A percentile compares a stretch with the other conserved stretches of the same genome.
Conservation (phyloP, 345 rosid species). For the Acer yangbiense region DNA sequence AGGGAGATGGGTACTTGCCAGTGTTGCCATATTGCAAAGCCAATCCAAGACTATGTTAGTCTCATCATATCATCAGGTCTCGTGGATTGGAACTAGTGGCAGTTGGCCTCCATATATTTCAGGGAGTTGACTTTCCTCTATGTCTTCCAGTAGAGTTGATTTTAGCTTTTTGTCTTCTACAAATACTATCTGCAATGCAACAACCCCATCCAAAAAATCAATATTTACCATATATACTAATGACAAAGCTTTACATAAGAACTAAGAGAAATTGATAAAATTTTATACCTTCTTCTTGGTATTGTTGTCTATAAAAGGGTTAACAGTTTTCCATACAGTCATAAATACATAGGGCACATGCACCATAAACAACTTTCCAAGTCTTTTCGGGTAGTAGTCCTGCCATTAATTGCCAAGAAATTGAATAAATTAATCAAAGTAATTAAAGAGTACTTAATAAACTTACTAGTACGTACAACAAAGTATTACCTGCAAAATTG, state of each 20-base stretch:
- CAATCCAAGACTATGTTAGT: too few relatives aligned
- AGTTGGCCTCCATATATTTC: conserved; percentile 44
- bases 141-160: conserved; percentile 46
- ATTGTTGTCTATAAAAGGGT: conserved; percentile 42
- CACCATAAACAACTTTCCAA: conserved; percentile 41
- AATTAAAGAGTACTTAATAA: too few relatives aligned
- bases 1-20: too few relatives aligned
- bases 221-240: too few relatives aligned
- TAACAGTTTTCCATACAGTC: conserved; percentile 41
- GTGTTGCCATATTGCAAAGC: too few relatives aligned
- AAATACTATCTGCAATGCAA: conserved; percentile 39
- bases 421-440: not conserved
- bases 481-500: conserved; percentile 44
- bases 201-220: not conserved
- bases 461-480: too few relatives aligned
- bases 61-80: not conserved
- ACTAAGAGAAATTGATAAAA: too few relatives aligned
- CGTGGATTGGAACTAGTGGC: conserved; percentile 28
- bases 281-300: conserved; percentile 42
- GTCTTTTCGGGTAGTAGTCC: conserved; percentile 58
- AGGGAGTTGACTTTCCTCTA: conserved; percentile 54
- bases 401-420: conserved; percentile 21
- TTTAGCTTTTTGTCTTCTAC: conserved; percentile 44
- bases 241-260: too few relatives aligned
- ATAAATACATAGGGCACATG: conserved; percentile 40